A percentile compares a stretch with the other conserved stretches of the same genome.
These are phyloP conservation scores for Rhizomucor pusillus DNA, from an alignment of 371 early-diverging fungal species.

Conservation along the genomic window DNA sequence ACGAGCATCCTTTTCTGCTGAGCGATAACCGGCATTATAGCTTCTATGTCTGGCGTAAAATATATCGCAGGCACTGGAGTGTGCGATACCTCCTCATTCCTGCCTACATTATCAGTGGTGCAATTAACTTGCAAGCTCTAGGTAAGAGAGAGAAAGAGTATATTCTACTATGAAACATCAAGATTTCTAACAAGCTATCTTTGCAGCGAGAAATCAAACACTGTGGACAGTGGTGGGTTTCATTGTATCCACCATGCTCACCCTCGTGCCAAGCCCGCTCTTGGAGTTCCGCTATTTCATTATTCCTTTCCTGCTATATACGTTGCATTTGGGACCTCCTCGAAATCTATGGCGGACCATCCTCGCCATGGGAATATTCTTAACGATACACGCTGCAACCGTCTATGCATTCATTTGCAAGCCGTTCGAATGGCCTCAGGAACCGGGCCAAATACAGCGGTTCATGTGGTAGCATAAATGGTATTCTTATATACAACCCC, in stretches of 20 bases:
- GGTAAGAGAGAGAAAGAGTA: conserved; percentile 15
- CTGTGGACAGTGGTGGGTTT: conserved; percentile 50
- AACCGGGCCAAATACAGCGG: conserved; percentile 67
- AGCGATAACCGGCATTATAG: conserved; percentile 95
- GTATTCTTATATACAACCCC: no score
- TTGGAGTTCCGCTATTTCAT: conserved; percentile 96
- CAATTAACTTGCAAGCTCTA: conserved; percentile 33
- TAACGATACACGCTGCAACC: conserved; percentile 54
- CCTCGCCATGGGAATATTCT: conserved; percentile 7
- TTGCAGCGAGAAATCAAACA: conserved; percentile 36
- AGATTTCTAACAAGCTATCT: conserved; percentile 8
- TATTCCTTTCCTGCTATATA: conserved; percentile 74
- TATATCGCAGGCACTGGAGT: conserved; percentile 58
- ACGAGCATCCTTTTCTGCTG: conserved; percentile 91
- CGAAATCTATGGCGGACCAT: neutral
- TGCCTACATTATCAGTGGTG: conserved; percentile 55
- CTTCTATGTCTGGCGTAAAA: conserved; percentile 90
- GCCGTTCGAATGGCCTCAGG: conserved; percentile 74
- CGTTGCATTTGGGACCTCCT: conserved; percentile 59
- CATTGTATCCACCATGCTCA: conserved; percentile 38
- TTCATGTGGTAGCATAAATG: conserved; percentile 91
- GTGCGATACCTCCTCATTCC: conserved; percentile 69
- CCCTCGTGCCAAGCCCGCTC: conserved; percentile 88
- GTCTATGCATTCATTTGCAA: conserved; percentile 67
- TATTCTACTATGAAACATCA: neutral